Evolutionary conservation across 2,329 filamentous ascomycete genomes (phyloP).

Genomic region (Furcasterigmium furcatum): DNA sequence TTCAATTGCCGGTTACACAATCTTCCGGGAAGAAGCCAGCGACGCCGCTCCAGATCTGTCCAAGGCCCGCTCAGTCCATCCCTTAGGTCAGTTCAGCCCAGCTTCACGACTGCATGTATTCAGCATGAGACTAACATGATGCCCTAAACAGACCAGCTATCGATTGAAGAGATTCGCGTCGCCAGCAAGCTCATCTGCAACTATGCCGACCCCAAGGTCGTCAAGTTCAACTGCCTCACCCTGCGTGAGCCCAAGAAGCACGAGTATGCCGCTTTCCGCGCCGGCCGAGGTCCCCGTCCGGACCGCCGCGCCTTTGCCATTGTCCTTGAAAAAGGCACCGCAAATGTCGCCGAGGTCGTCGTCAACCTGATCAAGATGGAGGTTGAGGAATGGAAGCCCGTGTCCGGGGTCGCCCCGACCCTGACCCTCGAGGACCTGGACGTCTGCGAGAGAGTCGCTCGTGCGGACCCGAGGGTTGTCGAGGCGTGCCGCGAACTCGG

Average conservation of each 20-base stretch:
- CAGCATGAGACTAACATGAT: no score
- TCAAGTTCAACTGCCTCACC: conserved; percentile 61
- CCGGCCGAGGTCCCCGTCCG: conserved; percentile 42
- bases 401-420: conserved; percentile 41
- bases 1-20: conserved; percentile 41
- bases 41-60: conserved; percentile 29
- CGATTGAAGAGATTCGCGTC: conserved; percentile 48
- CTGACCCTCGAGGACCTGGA: conserved; percentile 79
- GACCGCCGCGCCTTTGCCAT: conserved; percentile 49
- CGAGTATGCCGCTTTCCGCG: conserved; percentile 55
- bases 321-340: conserved; percentile 35
- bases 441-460: conserved; percentile 65
- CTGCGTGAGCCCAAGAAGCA: conserved; percentile 62
- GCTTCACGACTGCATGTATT: conserved; percentile 4
- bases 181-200: conserved; percentile 46
- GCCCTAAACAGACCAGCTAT: conserved; percentile 53
- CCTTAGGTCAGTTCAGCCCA: conserved; percentile 25
- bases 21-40: conserved; percentile 38
- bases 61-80: conserved; percentile 27
- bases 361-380: conserved; percentile 37
- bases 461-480: conserved; percentile 70
- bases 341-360: conserved; percentile 42
- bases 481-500: conserved; percentile 73
- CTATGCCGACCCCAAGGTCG: conserved; percentile 23
- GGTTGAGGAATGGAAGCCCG: conserved; percentile 42